Evolutionary conservation across 192 early-diverging fungal species (phyloP).

Genomic region (Radiomyces spectabilis): DNA sequence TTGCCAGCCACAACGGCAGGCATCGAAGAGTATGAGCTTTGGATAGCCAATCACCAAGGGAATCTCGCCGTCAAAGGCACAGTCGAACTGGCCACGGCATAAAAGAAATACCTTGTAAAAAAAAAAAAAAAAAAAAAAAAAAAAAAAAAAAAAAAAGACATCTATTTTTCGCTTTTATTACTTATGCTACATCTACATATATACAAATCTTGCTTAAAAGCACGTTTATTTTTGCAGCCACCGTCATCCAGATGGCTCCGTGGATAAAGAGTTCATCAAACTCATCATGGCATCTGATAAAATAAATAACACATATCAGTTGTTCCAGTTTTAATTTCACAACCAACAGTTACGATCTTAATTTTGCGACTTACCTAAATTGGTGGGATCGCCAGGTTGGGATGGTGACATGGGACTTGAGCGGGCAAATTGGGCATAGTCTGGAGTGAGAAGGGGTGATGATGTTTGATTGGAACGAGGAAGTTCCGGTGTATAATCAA

Average conservation of each 20-base stretch:
- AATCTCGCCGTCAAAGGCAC: conserved; percentile 72
- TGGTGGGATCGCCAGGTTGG: too few species aligned
- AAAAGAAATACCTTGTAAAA: not conserved
- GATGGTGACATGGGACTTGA: too few species aligned
- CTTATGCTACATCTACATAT: too few species aligned
- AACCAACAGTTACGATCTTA: too few species aligned
- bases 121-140: not conserved
- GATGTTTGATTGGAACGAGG: too few species aligned
- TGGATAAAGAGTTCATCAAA: conserved; percentile 4
- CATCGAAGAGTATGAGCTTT: conserved; percentile 51
- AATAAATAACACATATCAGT: too few species aligned
- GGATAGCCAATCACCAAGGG: conserved; percentile 57
- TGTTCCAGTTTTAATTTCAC: too few species aligned
- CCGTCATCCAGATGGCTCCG: not conserved
- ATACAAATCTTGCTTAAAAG: not conserved
- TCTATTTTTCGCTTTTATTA: not conserved
- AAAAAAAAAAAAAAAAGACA: not conserved
- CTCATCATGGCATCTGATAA: conserved; percentile 3
- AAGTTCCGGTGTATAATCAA: too few species aligned
- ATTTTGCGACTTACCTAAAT: too few species aligned
- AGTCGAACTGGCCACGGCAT: conserved; percentile 24
- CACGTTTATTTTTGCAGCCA: not conserved
- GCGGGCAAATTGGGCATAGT: too few species aligned
- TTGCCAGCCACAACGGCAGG: conserved; percentile 32
- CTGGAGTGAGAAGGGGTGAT: too few species aligned